Percentiles rank a stretch among this genome's conserved stretches.
Conservation (phyloP, 495 filamentous ascomycete species). For the Neurospora sp. region DNA sequence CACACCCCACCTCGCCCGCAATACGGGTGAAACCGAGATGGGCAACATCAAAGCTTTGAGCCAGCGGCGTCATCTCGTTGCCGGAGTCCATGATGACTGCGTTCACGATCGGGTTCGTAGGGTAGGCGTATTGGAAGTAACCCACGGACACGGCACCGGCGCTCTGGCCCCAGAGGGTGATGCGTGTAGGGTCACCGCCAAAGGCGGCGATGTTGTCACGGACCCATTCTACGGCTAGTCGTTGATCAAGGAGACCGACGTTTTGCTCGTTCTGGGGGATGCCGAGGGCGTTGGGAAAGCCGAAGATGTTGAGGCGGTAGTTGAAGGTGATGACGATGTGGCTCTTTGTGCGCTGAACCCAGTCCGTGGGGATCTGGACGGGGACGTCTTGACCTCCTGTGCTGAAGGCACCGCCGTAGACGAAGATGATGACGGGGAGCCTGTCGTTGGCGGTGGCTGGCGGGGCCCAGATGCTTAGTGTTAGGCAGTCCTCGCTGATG, state of each 20-base stretch:
- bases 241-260: conserved; percentile 54
- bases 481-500: conserved; percentile 46
- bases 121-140: conserved; percentile 41
- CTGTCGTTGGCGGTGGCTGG: conserved; percentile 1
- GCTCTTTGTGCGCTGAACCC: conserved; percentile 34
- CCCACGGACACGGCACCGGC: conserved; percentile 42
- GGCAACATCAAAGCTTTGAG: conserved; percentile 19
- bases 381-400: conserved; percentile 15
- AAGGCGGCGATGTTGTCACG: conserved; percentile 48
- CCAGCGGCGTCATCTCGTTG: conserved; percentile 33
- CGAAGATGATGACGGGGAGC: conserved; percentile 25
- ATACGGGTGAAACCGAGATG: conserved; percentile 28
- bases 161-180: conserved; percentile 46
- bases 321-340: conserved; percentile 54
- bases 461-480: conserved; percentile 41
- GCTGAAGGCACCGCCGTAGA: conserved; percentile 21
- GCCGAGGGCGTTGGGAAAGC: conserved; percentile 38
- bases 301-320: conserved; percentile 57
- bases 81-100: conserved; percentile 45
- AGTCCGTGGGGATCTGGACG: conserved; percentile 24
- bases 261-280: conserved; percentile 33
- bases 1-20: conserved; percentile 21
- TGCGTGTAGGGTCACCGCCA: conserved; percentile 45
- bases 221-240: conserved; percentile 48
- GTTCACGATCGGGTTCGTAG: conserved; percentile 33